These are phyloP conservation scores for Cyberlindnera mrakii DNA, from an alignment of 805 yeast genomes.

Conservation along the genomic window DNA sequence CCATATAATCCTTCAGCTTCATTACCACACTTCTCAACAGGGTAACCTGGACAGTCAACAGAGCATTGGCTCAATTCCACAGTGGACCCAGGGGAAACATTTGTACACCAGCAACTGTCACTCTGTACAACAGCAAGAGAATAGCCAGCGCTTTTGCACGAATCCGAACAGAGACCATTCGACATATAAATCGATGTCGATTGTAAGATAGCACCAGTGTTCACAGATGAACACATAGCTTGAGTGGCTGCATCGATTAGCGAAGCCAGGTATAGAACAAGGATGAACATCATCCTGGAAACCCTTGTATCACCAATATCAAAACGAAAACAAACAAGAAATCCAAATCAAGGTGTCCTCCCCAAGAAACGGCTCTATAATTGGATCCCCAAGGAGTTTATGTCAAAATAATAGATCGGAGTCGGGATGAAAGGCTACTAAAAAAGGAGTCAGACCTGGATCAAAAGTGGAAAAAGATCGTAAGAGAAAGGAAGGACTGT, in stretches of 20 bases:
- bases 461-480: too few relatives aligned
- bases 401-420: too few relatives aligned
- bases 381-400: too few relatives aligned
- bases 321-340: too few relatives aligned
- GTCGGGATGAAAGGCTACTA: too few relatives aligned
- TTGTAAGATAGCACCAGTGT: constrained; percentile 28
- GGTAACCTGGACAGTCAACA: constrained; percentile 39
- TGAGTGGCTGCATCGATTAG: neutral
- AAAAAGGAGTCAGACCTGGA: too few relatives aligned
- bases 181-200: constrained; percentile 26
- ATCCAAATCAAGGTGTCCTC: too few relatives aligned
- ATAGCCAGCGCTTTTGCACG: constrained; percentile 35
- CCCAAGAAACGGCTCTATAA: too few relatives aligned
- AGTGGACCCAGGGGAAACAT: constrained; percentile 40
- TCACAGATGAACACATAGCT: constrained; percentile 31
- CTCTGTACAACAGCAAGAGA: constrained; percentile 49
- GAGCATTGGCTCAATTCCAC: constrained; percentile 28
- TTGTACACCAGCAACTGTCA: constrained; percentile 58
- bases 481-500: too few relatives aligned
- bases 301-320: too few relatives aligned
- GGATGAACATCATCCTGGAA: too few relatives aligned
- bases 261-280: neutral
- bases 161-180: constrained; percentile 46
- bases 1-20: constrained; percentile 41
- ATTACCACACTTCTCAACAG: constrained; percentile 38